phyloP scores from a whole-genome alignment of 306 rosid genomes.

The Bauhinia variegata region DNA sequence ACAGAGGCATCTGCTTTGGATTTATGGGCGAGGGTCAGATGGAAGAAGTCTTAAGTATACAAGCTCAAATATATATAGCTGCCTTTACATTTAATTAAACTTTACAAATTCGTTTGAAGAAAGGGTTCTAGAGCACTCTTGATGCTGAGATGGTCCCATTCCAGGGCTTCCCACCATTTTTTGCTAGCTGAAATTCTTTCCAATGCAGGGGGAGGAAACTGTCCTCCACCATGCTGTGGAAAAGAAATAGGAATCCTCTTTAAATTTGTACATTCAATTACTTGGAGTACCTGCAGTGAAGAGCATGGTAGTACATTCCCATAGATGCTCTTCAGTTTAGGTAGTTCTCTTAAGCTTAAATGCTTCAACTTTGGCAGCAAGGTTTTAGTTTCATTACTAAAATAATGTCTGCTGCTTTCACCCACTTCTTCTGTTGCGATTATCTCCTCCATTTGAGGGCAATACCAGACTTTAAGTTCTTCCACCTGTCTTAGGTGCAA shows the following conservation, averaged over 20 bases:
- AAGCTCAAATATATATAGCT: too few species aligned
- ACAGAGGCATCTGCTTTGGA: too few species aligned
- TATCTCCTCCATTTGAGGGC: background rate
- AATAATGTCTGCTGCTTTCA: background rate
- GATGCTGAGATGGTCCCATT: conserved; percentile 15
- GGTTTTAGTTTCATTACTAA: too few species aligned
- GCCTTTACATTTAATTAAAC: too few species aligned
- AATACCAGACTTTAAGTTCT: accelerated
- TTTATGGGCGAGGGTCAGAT: too few species aligned
- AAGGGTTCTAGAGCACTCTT: background rate
- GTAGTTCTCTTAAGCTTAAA: background rate
- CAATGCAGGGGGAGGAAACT: background rate
- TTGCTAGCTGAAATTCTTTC: conserved; percentile 4
- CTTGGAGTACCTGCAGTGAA: conserved; percentile 5
- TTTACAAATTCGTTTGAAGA: background rate
- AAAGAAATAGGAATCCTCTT: background rate
- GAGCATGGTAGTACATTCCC: background rate
- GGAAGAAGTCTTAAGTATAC: too few species aligned
- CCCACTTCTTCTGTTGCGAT: background rate
- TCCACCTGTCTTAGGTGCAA: background rate
- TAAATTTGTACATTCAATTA: background rate
- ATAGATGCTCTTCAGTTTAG: conserved; percentile 5
- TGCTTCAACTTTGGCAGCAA: too few species aligned
- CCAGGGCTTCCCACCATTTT: conserved; percentile 16
- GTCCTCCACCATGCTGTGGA: background rate